Evolutionary conservation across 2,329 filamentous ascomycete genomes (phyloP).

Genomic region (Aspergillus novofumigatus): DNA sequence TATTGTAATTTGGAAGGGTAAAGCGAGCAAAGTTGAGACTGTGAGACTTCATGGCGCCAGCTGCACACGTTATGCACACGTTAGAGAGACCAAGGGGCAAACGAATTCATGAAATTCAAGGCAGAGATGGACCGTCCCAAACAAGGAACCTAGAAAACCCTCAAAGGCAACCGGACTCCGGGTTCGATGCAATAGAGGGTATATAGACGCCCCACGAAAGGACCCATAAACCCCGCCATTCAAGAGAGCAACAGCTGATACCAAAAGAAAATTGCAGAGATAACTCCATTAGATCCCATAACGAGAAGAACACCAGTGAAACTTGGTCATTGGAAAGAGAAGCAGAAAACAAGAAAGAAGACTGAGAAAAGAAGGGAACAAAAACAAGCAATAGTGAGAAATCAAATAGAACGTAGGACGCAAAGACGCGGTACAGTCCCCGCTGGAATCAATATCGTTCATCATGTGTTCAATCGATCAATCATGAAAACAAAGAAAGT

Average conservation of each 20-base stretch:
- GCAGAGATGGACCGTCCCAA: slow-evolving; percentile 9
- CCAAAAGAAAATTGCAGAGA: slow-evolving; percentile 11
- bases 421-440: neutral
- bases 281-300: slow-evolving; percentile 11
- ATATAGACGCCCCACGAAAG: slow-evolving; percentile 13
- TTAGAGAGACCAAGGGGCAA: neutral
- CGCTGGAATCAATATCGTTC: neutral
- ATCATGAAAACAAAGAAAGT: slow-evolving; percentile 1
- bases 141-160: slow-evolving; percentile 10
- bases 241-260: slow-evolving; percentile 10
- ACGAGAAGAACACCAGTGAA: slow-evolving; percentile 1
- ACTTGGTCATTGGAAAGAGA: neutral
- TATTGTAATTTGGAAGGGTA: neutral
- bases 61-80: neutral
- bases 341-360: slow-evolving; percentile 1
- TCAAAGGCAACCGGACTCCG: slow-evolving; percentile 21
- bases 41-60: neutral
- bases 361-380: slow-evolving; percentile 4
- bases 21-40: neutral
- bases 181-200: slow-evolving; percentile 22
- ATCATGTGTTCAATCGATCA: neutral
- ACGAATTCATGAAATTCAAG: neutral
- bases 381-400: slow-evolving; percentile 1
- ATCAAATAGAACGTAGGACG: slow-evolving; percentile 1
- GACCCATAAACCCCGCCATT: slow-evolving; percentile 13